phyloP scores from a whole-genome alignment of 2,329 filamentous ascomycete genomes.

The Huntiella decipiens region DNA sequence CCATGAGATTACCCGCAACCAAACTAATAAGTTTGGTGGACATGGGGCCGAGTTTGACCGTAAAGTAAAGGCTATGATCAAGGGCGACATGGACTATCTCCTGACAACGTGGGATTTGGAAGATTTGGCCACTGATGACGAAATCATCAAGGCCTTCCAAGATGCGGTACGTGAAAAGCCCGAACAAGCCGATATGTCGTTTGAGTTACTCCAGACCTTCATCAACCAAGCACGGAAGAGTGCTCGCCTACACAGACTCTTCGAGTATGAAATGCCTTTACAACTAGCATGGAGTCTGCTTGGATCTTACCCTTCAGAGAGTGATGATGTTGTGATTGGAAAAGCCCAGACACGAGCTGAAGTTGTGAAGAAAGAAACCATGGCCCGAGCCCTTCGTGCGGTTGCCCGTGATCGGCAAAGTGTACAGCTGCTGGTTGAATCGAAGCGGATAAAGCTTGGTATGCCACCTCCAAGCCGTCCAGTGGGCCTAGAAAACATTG shows the following conservation, averaged over 20 bases:
- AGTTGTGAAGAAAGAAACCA: constrained; percentile 8
- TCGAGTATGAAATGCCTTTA: constrained; percentile 10
- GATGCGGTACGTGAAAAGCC: constrained; percentile 13
- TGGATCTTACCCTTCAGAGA: constrained; percentile 5
- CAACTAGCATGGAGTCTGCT: constrained; percentile 11
- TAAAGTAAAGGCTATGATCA: constrained; percentile 9
- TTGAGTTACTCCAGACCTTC: constrained; percentile 14
- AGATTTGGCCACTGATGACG: constrained; percentile 13
- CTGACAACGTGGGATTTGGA: constrained; percentile 12
- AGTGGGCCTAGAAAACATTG: constrained; percentile 78
- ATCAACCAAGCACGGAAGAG: constrained; percentile 12
- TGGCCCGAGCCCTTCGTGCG: constrained; percentile 16
- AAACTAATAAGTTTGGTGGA: constrained; percentile 3
- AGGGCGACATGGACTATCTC: constrained; percentile 12
- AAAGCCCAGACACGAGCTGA: constrained; percentile 9
- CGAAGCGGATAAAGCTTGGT: constrained; percentile 10
- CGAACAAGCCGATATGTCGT: constrained; percentile 12
- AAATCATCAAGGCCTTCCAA: constrained; percentile 13
- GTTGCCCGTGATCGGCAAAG: constrained; percentile 15
- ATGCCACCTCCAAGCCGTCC: constrained; percentile 25
- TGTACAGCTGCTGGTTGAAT: constrained; percentile 12
- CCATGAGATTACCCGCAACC: constrained; percentile 10
- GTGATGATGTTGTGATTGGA: constrained; percentile 5
- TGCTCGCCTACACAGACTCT: constrained; percentile 9
- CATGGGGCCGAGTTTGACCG: constrained; percentile 10